These are phyloP conservation scores for Crithidia thermophila DNA, from an alignment of 208 protist species.

Conservation along the genomic window DNA sequence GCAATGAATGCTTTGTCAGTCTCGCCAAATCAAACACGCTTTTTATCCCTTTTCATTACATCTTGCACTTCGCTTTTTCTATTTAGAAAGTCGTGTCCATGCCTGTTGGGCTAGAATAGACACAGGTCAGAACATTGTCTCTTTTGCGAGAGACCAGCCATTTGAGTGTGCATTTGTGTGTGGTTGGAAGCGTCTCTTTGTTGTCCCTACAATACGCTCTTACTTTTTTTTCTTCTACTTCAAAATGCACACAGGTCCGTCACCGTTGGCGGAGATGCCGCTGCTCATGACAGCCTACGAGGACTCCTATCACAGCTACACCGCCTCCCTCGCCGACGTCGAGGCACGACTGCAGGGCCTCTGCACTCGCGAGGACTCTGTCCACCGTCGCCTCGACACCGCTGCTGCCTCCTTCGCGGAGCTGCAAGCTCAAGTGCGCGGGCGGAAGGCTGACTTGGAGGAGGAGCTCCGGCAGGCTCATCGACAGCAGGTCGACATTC, in stretches of 20 bases:
- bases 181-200: no score
- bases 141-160: no score
- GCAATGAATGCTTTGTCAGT: no score
- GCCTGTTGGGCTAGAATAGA: no score
- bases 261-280: slow-evolving; percentile 2
- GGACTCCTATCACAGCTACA: not conserved
- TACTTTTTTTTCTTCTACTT: not conserved
- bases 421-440: slow-evolving; percentile 1
- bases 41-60: no score
- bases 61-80: no score
- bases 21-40: no score
- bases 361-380: not conserved
- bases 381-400: not conserved
- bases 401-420: not conserved
- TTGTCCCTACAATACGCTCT: no score
- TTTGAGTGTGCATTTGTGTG: no score
- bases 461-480: not conserved
- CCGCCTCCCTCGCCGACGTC: slow-evolving; percentile 2
- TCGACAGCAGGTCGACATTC: not conserved
- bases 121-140: no score
- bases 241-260: not conserved
- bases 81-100: no score
- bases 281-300: slow-evolving; percentile 19
- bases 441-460: not conserved
- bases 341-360: slow-evolving; percentile 5